Conservation (phyloP, 352 stramenopile species). For the Phytopythium delawarense region DNA sequence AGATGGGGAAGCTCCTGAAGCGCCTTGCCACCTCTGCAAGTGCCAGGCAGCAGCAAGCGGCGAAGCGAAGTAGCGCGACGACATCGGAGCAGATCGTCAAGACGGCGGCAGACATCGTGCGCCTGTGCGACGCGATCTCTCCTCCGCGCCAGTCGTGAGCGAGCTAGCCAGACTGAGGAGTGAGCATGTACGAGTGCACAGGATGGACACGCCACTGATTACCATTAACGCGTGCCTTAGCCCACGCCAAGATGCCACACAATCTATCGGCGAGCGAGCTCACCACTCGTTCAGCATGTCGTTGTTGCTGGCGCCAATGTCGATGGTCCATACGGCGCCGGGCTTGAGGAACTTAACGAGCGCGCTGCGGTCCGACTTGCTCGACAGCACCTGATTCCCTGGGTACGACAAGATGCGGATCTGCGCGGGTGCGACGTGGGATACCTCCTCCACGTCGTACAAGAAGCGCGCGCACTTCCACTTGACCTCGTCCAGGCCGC, state of each 20-base stretch:
- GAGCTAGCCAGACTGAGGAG: background rate
- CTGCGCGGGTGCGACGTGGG: constrained; percentile 71
- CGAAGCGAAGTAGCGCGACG: background rate
- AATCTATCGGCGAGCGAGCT: background rate
- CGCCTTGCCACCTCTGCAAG: constrained; percentile 2
- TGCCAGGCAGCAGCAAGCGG: background rate
- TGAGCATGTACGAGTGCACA: background rate
- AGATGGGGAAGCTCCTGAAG: constrained; percentile 10
- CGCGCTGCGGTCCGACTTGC: constrained; percentile 58
- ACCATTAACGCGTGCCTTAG: background rate
- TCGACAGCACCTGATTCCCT: constrained; percentile 54
- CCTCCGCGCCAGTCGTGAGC: background rate
- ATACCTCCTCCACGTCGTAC: constrained; percentile 79
- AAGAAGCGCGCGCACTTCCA: constrained; percentile 84
- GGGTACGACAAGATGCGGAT: constrained; percentile 77
- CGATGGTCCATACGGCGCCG: constrained; percentile 73
- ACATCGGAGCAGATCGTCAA: constrained; percentile 41
- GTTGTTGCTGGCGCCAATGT: constrained; percentile 71
- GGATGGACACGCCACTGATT: background rate
- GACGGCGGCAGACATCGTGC: constrained; percentile 37
- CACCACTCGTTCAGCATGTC: constrained; percentile 61
- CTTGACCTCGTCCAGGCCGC: constrained; percentile 81
- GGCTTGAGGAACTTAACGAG: constrained; percentile 80
- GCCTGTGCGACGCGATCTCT: constrained; percentile 12
- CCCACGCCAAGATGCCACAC: background rate